A percentile compares a stretch with the other conserved stretches of the same genome.
Conservation (phyloP, 345 rosid species). For the Syzygium aromaticum region DNA sequence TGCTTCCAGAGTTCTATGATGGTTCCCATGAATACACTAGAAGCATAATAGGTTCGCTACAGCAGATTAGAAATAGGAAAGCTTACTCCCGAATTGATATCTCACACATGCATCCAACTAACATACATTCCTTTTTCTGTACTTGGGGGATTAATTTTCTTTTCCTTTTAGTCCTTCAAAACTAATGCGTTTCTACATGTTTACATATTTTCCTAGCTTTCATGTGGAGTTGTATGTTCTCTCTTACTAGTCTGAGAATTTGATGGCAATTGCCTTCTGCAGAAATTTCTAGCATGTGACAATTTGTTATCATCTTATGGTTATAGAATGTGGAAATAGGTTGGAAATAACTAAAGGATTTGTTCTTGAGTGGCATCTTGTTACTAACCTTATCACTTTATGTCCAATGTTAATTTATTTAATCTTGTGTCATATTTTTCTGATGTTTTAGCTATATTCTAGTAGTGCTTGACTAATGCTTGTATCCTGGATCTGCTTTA, state of each 20-base stretch:
- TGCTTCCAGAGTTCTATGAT: background rate
- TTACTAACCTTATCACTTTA: background rate
- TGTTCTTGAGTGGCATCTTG: background rate
- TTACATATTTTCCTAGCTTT: background rate
- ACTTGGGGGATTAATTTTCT: background rate
- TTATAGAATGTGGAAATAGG: background rate
- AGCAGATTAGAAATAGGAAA: background rate
- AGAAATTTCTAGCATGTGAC: background rate
- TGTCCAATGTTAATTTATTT: background rate
- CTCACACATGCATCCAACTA: background rate
- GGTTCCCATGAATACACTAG: background rate
- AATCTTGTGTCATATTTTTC: background rate
- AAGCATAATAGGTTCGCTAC: background rate
- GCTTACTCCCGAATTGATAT: background rate
- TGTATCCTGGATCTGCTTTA: conserved; percentile 4
- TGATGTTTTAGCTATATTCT: background rate
- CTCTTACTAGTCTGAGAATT: background rate
- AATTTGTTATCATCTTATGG: background rate
- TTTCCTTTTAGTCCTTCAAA: background rate
- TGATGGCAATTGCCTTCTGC: background rate
- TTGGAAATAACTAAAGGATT: background rate
- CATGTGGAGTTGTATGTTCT: background rate
- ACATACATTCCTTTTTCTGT: background rate
- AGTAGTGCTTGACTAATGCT: background rate
- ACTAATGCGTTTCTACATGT: background rate